Evolutionary conservation across 257 asterid species (phyloP), one percentile per base, ranked within the genome.

Genomic region (Hygrophila difformis): DNA sequence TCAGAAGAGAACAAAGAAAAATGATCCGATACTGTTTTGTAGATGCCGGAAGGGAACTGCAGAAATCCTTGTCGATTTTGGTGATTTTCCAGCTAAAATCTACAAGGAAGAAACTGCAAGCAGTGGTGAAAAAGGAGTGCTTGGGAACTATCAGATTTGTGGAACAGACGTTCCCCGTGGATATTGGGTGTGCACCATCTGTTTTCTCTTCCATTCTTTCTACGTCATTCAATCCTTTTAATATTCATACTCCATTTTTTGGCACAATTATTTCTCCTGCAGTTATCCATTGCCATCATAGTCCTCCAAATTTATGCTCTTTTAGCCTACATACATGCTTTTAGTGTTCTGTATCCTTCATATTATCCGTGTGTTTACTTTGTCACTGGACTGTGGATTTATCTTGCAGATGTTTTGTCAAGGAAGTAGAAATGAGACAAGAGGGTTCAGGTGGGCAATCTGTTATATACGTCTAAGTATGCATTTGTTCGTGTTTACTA

Each of bases 21-120:
- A n/a, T n/a, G n/a, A n/a, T n/a, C n/a, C n/a, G n/a, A n/a, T n/a
- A n/a, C n/a, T n/a, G n/a, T 59, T 47, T 61, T 33, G 37, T 51
- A 91, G 99, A 69, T 91, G 99, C 64, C 88, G 96, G 70, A 78
- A 73, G 71, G 99, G 99, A 63, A 78, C 87, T 70, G 93, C 95
- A 42, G 89, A 91, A 45, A 62, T 91, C 50, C 92, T 91, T 50
- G 84, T 91, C 34, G 80, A 91, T 68, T 82, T 91, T 59, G 89
- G 80, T 50, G 79, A 76, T 18, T 56, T 80, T 21, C 64, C 66
- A 28, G 57, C 64, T n/a, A n/a, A n/a, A n/a, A n/a, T n/a, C 43
- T 56, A 53, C 29, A 59, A 63, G 43, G 56, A 61, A 47, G 78
- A 62, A 57, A 56, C 51, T 43, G 67, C 45, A 13, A 59, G 73